Percentiles rank a stretch among this genome's conserved stretches.
Evolutionary conservation across 163 green algal species (phyloP).

Genomic region (Trebouxia gelatinosa): DNA sequence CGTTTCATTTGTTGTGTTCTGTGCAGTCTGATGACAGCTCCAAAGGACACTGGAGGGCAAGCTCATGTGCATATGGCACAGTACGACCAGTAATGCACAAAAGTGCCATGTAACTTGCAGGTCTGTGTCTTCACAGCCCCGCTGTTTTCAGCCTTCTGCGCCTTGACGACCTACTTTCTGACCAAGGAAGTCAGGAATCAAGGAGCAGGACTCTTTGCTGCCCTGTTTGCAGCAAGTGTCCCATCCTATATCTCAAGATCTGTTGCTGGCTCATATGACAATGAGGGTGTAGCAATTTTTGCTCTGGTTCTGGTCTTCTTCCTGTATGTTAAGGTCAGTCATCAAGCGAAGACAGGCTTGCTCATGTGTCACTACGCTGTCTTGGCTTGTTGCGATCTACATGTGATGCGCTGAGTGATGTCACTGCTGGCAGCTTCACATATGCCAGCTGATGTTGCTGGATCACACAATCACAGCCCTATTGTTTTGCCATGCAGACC

Average conservation of each 20-base stretch:
- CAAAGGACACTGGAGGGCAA: no score
- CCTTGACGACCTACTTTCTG: conserved; percentile 85
- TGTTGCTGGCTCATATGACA: conserved; percentile 89
- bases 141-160: conserved; percentile 87
- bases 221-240: conserved; percentile 84
- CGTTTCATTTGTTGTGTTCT: neutral
- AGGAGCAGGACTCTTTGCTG: conserved; percentile 84
- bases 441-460: neutral
- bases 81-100: neutral
- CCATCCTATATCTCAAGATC: conserved; percentile 88
- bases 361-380: no score
- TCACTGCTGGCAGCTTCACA: no score
- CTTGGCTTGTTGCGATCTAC: no score
- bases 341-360: no score
- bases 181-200: conserved; percentile 72
- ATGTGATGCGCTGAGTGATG: no score
- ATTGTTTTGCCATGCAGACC: conserved; percentile 63
- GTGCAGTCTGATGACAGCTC: neutral
- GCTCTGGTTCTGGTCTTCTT: conserved; percentile 89
- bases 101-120: conserved; percentile 41
- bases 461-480: neutral
- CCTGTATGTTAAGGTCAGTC: conserved; percentile 86
- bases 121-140: conserved; percentile 96
- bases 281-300: conserved; percentile 92
- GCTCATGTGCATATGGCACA: neutral